phyloP scores from a whole-genome alignment of 225 moss, liverwort and hornwort species.

The Thuidium tamariscinum region DNA sequence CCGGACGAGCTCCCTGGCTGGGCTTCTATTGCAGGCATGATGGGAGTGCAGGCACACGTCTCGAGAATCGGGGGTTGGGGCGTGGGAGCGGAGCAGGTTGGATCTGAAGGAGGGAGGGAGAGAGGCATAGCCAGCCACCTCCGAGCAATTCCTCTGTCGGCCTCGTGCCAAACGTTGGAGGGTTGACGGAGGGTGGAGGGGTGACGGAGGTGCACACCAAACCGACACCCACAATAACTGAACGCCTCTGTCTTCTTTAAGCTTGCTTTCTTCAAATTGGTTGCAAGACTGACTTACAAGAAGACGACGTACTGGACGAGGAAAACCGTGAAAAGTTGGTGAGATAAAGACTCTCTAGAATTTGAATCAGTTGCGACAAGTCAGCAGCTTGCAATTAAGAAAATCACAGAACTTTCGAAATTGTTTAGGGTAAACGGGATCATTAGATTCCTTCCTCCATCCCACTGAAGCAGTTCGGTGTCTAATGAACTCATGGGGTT shows the following conservation, averaged over 20 bases:
- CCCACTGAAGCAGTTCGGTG: no score
- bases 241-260: no score
- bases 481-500: no score
- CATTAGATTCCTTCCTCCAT: no score
- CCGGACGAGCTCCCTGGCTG: neutral
- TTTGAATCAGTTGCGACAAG: no score
- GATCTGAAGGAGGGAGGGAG: neutral
- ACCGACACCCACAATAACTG: neutral
- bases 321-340: neutral
- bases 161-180: neutral
- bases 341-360: no score
- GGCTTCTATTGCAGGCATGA: conserved; percentile 9
- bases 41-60: conserved; percentile 9
- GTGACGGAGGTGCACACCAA: neutral
- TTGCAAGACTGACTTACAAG: neutral
- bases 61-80: neutral
- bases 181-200: no score
- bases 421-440: no score
- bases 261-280: neutral
- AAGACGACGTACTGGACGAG: neutral
- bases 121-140: neutral
- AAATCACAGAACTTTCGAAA: no score
- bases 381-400: no score
- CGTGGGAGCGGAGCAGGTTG: neutral
- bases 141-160: neutral